These are phyloP conservation scores for Pseudogymnoascus sp. DNA, from an alignment of 2,329 filamentous ascomycete genomes.

Conservation along the genomic window DNA sequence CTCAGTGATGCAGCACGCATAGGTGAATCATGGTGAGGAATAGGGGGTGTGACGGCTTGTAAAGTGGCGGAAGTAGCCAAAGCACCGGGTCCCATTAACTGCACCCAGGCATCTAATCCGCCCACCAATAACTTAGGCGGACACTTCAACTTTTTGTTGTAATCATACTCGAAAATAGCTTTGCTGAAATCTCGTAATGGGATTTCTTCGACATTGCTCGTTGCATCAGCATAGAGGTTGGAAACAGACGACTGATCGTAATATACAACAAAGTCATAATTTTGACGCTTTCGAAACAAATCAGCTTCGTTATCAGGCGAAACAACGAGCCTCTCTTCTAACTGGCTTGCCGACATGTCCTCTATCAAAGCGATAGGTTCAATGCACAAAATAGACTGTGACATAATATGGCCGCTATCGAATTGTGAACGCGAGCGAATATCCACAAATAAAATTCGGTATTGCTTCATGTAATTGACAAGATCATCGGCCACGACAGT, in stretches of 20 bases:
- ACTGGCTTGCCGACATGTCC: slow-evolving; percentile 53
- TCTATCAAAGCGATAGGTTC: slow-evolving; percentile 71
- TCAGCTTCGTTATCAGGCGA: slow-evolving; percentile 66
- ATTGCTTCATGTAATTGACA: slow-evolving; percentile 55
- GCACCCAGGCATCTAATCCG: slow-evolving; percentile 78
- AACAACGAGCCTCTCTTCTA: slow-evolving; percentile 61
- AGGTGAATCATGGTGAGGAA: slow-evolving; percentile 2
- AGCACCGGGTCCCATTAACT: slow-evolving; percentile 56
- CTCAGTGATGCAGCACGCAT: slow-evolving; percentile 12
- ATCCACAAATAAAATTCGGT: slow-evolving; percentile 76
- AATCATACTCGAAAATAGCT: slow-evolving; percentile 77
- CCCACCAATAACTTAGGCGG: slow-evolving; percentile 72
- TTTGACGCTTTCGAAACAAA: slow-evolving; percentile 62
- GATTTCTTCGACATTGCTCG: slow-evolving; percentile 34
- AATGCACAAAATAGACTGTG: slow-evolving; percentile 77
- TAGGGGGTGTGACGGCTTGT: background rate
- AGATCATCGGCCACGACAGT: slow-evolving; percentile 51
- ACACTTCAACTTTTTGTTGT: slow-evolving; percentile 62
- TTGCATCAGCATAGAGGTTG: slow-evolving; percentile 30
- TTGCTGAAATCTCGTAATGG: slow-evolving; percentile 67
- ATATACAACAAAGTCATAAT: slow-evolving; percentile 82
- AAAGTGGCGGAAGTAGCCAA: slow-evolving; percentile 46
- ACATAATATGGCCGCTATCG: slow-evolving; percentile 82
- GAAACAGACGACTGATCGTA: slow-evolving; percentile 62
- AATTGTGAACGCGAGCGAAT: slow-evolving; percentile 72